phyloP scores from a whole-genome alignment of 768 basidiomycete species.

The Exidia glandulosa region DNA sequence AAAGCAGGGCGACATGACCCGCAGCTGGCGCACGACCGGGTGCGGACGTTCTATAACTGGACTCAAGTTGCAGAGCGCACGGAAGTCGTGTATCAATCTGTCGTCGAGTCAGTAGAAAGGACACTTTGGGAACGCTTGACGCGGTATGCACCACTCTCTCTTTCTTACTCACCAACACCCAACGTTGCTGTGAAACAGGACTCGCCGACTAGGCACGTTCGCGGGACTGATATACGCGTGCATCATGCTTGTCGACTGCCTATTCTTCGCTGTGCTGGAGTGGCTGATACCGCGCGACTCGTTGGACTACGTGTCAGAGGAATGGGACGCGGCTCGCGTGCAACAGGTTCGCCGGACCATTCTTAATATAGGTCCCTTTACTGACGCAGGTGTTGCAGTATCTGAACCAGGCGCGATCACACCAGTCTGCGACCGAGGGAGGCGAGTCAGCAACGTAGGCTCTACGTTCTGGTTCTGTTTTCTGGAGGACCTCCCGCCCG shows the following conservation, averaged over 20 bases:
- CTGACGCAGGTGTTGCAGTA: too few species aligned
- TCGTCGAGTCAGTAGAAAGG: slow-evolving; percentile 46
- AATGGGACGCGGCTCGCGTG: slow-evolving; percentile 42
- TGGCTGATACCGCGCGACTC: slow-evolving; percentile 71
- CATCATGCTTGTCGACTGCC: slow-evolving; percentile 79
- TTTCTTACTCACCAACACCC: background rate
- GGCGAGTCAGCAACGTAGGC: too few species aligned
- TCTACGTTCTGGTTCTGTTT: too few species aligned
- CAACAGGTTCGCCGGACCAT: slow-evolving; percentile 15
- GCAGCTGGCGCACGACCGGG: slow-evolving; percentile 57
- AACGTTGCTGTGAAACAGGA: slow-evolving; percentile 30
- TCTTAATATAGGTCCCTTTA: background rate
- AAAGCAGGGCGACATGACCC: slow-evolving; percentile 63
- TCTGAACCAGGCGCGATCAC: too few species aligned
- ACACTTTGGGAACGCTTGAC: slow-evolving; percentile 71
- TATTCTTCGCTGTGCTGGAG: slow-evolving; percentile 79
- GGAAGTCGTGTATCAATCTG: slow-evolving; percentile 68
- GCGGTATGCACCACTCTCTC: slow-evolving; percentile 36
- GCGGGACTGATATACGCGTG: slow-evolving; percentile 82
- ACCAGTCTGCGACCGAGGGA: too few species aligned
- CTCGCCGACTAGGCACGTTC: slow-evolving; percentile 65
- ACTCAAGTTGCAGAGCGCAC: slow-evolving; percentile 64
- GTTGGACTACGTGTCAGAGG: slow-evolving; percentile 59
- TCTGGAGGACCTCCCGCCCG: too few species aligned
- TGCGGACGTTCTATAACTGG: slow-evolving; percentile 86